Evolutionary conservation across 2,329 filamentous ascomycete species (phyloP).

Genomic region (Fusarium ambrosium): DNA sequence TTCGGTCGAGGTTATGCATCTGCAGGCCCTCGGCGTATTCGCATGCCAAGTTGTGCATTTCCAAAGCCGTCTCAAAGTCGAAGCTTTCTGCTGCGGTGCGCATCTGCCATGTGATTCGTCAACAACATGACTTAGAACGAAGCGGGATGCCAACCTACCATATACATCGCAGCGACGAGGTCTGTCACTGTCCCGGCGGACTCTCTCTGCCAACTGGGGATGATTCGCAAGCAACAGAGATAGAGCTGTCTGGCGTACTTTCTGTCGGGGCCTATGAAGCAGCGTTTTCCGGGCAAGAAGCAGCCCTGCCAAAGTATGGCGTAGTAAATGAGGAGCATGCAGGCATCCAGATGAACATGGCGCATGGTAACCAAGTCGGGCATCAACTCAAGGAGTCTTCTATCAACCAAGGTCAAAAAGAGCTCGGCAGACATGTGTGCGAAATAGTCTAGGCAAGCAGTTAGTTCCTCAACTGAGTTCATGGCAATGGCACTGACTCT

Average conservation of each 20-base stretch:
- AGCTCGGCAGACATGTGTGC: not conserved
- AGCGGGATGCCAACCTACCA: not conserved
- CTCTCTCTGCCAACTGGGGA: not conserved
- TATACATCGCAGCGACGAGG: not conserved
- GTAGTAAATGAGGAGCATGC: not conserved
- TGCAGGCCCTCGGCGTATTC: not conserved
- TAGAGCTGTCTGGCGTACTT: not conserved
- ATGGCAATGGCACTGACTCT: not conserved
- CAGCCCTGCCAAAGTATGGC: not conserved
- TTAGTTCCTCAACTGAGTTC: not conserved
- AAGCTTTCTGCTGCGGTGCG: not conserved
- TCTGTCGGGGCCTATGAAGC: not conserved
- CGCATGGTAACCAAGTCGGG: not conserved
- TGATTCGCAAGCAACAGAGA: not conserved
- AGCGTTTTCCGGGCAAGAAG: not conserved
- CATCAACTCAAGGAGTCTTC: not conserved
- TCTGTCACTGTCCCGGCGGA: not conserved
- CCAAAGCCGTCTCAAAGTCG: not conserved
- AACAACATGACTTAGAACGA: not conserved
- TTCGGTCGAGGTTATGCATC: not conserved
- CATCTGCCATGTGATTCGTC: not conserved
- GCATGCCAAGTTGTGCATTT: not conserved
- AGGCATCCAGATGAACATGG: not conserved
- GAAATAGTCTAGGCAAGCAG: not conserved
- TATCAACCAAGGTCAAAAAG: not conserved